Percentiles rank a stretch among this genome's conserved stretches.
Conservation (phyloP, 805 yeast species). For the Zygotorulaspora sp. region DNA sequence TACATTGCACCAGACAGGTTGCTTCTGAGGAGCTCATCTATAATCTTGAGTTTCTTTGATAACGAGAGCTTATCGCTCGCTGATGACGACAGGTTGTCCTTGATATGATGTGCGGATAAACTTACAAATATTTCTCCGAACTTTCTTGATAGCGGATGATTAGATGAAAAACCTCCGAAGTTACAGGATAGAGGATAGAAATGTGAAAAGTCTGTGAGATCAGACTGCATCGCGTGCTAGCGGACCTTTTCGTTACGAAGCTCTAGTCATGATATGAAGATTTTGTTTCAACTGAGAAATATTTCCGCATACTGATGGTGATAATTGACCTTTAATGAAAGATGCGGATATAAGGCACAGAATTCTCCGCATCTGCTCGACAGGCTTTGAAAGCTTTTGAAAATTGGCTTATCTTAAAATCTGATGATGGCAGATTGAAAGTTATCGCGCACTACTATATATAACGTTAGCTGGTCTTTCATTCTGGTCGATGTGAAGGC, state of each 20-base stretch:
- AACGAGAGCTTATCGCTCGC: too few relatives aligned
- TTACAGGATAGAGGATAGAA: background rate
- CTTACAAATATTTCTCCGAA: constrained; percentile 2
- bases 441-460: background rate
- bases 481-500: background rate
- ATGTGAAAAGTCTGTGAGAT: background rate
- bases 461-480: constrained; percentile 2
- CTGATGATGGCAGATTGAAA: background rate
- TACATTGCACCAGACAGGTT: background rate
- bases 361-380: constrained; percentile 1
- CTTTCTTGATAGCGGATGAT: background rate
- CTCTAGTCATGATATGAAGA: background rate
- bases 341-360: background rate
- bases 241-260: background rate
- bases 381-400: background rate
- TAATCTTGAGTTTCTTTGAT: too few relatives aligned
- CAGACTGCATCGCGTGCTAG: background rate
- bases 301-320: background rate
- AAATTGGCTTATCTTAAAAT: background rate
- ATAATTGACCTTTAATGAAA: background rate
- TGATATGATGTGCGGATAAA: constrained; percentile 2
- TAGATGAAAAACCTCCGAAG: constrained; percentile 1
- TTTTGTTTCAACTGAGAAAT: background rate
- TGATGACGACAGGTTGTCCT: constrained; percentile 1
- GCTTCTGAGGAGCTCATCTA: constrained; percentile 1